These are phyloP conservation scores for Conringia planisiliqua DNA, from an alignment of 345 rosid species.

Conservation along the genomic window DNA sequence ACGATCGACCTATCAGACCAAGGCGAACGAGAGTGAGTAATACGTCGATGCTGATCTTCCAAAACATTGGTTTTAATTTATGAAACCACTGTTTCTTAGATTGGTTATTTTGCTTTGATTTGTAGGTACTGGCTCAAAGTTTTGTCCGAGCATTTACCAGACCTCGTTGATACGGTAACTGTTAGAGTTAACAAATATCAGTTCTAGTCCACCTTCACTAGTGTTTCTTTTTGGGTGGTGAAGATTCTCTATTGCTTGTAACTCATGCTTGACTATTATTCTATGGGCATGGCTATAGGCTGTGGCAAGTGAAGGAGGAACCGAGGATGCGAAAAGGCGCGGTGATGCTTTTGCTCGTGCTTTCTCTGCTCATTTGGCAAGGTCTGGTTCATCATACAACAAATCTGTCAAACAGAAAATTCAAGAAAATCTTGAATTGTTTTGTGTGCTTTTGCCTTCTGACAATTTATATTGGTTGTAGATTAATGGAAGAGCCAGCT, in stretches of 20 bases:
- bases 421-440: background rate
- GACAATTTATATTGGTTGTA: slow-evolving; percentile 29
- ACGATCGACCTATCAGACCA: slow-evolving; percentile 87
- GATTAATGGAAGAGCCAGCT: slow-evolving; percentile 98
- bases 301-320: slow-evolving; percentile 99
- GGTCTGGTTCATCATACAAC: slow-evolving; percentile 44
- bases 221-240: background rate
- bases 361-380: slow-evolving; percentile 97
- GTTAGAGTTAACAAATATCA: background rate
- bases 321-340: slow-evolving; percentile 93
- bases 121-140: slow-evolving; percentile 95
- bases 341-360: slow-evolving; percentile 99
- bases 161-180: slow-evolving; percentile 91
- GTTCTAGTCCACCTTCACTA: background rate
- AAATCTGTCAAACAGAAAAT: background rate
- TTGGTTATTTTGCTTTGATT: slow-evolving; percentile 8
- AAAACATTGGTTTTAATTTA: background rate
- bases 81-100: background rate
- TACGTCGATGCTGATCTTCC: background rate
- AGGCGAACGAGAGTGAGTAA: slow-evolving; percentile 85
- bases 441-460: background rate
- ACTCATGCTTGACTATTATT: slow-evolving; percentile 6
- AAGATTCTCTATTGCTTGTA: background rate
- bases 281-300: slow-evolving; percentile 54
- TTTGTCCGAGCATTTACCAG: slow-evolving; percentile 88